These are phyloP conservation scores for Colletotrichum horii DNA, from an alignment of 2,329 filamentous ascomycete species.

Conservation along the genomic window DNA sequence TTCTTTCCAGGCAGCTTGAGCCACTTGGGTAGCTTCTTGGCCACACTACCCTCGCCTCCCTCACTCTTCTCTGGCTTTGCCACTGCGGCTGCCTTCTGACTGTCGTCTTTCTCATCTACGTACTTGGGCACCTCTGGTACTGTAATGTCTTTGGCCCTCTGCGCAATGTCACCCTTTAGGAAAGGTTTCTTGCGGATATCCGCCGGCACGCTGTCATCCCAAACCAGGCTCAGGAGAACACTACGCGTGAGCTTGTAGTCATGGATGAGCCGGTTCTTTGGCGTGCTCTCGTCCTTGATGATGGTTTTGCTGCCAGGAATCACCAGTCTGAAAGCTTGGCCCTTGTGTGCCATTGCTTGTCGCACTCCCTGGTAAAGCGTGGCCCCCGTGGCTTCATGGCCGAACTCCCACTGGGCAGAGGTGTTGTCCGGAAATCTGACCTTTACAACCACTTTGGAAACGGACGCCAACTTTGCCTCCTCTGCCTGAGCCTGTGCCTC, in stretches of 20 bases:
- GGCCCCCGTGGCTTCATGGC: conserved; percentile 69
- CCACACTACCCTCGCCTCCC: conserved; percentile 36
- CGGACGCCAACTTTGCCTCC: conserved; percentile 67
- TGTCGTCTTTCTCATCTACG: conserved; percentile 43
- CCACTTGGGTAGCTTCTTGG: conserved; percentile 70
- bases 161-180: conserved; percentile 62
- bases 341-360: conserved; percentile 68
- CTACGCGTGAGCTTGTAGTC: conserved; percentile 73
- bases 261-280: conserved; percentile 67
- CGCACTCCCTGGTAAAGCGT: conserved; percentile 78
- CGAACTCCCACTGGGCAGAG: conserved; percentile 75
- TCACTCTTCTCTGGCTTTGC: conserved; percentile 39
- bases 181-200: conserved; percentile 61
- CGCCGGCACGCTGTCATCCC: conserved; percentile 68
- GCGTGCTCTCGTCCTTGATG: conserved; percentile 51
- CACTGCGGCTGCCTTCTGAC: conserved; percentile 28
- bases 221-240: conserved; percentile 78
- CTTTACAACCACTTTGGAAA: conserved; percentile 75
- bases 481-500: conserved; percentile 71
- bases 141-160: conserved; percentile 69
- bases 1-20: conserved; percentile 77
- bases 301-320: conserved; percentile 60
- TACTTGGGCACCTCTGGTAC: conserved; percentile 60
- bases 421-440: conserved; percentile 89
- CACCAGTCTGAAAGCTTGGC: conserved; percentile 75